These are phyloP conservation scores for Osmozyma mogii DNA, from an alignment of 805 yeast genomes.

Conservation along the genomic window DNA sequence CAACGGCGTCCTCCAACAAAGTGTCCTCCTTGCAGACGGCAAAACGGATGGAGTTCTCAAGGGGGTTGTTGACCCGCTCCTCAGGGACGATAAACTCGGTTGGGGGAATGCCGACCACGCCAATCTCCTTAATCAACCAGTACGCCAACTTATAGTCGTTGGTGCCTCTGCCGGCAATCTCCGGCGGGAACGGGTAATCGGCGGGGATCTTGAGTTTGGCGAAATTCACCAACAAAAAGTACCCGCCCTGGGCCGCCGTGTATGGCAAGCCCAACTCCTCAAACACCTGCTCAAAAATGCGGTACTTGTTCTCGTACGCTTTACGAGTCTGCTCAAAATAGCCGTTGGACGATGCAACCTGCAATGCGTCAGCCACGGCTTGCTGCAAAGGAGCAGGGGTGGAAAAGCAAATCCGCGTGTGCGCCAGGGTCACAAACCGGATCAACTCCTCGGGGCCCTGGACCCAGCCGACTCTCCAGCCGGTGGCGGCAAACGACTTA, in stretches of 20 bases:
- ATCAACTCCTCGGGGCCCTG: conserved; percentile 80
- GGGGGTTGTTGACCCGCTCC: conserved; percentile 52
- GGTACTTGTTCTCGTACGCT: conserved; percentile 64
- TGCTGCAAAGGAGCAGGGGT: conserved; percentile 90
- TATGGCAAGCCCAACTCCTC: conserved; percentile 86
- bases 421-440: conserved; percentile 79
- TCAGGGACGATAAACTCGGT: conserved; percentile 80
- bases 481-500: conserved; percentile 96
- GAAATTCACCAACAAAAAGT: conserved; percentile 84
- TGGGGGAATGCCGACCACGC: conserved; percentile 96
- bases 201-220: conserved; percentile 72
- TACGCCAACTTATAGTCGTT: conserved; percentile 83
- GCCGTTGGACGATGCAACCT: conserved; percentile 47
- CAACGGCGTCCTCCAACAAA: conserved; percentile 73
- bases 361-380: conserved; percentile 76
- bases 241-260: conserved; percentile 89
- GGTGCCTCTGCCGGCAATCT: conserved; percentile 53
- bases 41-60: conserved; percentile 81
- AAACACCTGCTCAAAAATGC: conserved; percentile 65
- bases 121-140: conserved; percentile 88
- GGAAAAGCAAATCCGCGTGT: conserved; percentile 88
- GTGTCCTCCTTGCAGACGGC: conserved; percentile 94
- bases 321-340: conserved; percentile 68
- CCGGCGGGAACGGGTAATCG: conserved; percentile 65
- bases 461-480: conserved; percentile 98